phyloP scores from a whole-genome alignment of 805 yeast species.

The Komagataella mondaviorum region DNA sequence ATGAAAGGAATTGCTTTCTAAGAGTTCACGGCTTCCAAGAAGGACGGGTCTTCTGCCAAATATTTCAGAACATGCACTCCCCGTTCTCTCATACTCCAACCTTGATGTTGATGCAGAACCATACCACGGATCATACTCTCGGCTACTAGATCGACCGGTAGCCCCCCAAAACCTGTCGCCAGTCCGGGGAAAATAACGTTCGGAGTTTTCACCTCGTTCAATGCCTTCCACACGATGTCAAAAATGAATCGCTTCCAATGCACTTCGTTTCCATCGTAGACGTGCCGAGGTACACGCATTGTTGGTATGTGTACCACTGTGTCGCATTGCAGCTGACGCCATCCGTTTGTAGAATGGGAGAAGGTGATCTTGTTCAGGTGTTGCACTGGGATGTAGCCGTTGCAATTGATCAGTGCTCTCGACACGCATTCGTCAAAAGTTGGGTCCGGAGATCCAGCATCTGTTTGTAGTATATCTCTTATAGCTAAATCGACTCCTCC shows the following conservation, averaged over 20 bases:
- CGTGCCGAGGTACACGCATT: conserved; percentile 21
- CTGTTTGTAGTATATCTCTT: conserved; percentile 13
- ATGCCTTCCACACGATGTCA: conserved; percentile 23
- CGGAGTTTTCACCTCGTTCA: conserved; percentile 10
- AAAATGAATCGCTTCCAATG: conserved; percentile 13
- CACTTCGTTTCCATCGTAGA: conserved; percentile 1
- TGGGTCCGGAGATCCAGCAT: conserved; percentile 4
- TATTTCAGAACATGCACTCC: conserved; percentile 12
- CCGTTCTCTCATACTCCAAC: conserved; percentile 7
- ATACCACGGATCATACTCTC: conserved; percentile 22
- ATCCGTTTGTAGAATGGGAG: conserved; percentile 12
- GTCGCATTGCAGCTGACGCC: conserved; percentile 14
- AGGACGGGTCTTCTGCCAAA: conserved; percentile 11
- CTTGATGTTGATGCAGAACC: conserved; percentile 10
- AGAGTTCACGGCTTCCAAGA: conserved; percentile 4
- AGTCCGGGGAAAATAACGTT: conserved; percentile 20
- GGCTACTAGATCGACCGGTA: conserved; percentile 18
- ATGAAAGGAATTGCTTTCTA: conserved; percentile 2
- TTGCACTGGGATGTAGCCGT: conserved; percentile 20
- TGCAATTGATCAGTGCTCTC: conserved; percentile 5
- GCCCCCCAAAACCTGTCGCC: conserved; percentile 25
- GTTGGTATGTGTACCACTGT: conserved; percentile 24
- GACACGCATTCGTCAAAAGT: conserved; percentile 9
- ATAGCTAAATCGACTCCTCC: conserved; percentile 35
- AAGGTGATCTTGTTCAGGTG: conserved; percentile 18